A percentile compares a stretch with the other conserved stretches of the same genome.
Evolutionary conservation across 257 asterid species (phyloP).

Genomic region (Cruciata laevipes): DNA sequence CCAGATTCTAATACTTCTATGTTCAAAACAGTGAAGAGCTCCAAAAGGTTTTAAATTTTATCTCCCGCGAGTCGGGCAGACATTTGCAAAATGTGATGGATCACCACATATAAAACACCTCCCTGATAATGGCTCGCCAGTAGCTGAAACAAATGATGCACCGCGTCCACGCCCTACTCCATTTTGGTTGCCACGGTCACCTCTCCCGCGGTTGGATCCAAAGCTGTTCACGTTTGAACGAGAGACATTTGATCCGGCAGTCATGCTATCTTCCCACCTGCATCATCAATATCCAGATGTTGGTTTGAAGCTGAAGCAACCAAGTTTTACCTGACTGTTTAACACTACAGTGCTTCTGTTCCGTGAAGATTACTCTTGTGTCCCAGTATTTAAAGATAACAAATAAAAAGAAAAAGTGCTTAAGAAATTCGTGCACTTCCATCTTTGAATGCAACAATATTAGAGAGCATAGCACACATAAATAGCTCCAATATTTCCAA

Average conservation of each 20-base stretch:
- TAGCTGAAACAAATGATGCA: constrained; percentile 64
- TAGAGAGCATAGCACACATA: background rate
- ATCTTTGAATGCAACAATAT: background rate
- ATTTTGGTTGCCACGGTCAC: constrained; percentile 41
- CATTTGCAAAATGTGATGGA: constrained; percentile 81
- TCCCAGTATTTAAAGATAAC: background rate
- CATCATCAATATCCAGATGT: constrained; percentile 16
- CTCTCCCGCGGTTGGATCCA: constrained; percentile 42
- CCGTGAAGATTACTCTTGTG: background rate
- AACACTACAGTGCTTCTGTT: background rate
- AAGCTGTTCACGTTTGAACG: constrained; percentile 36
- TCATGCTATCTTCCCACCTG: constrained; percentile 79
- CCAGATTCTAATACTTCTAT: too few relatives aligned
- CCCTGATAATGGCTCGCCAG: constrained; percentile 83
- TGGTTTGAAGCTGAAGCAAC: background rate
- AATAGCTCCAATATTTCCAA: background rate
- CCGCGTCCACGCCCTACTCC: constrained; percentile 41
- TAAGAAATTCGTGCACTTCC: background rate
- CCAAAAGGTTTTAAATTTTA: constrained; percentile 11
- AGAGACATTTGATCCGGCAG: constrained; percentile 35
- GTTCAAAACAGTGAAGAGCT: background rate
- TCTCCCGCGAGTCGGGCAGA: constrained; percentile 79
- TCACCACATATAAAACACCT: constrained; percentile 91
- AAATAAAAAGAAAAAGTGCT: background rate
- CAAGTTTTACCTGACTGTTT: background rate